A percentile compares a stretch with the other conserved stretches of the same genome.
phyloP scores from a whole-genome alignment of 257 asterid genomes.

The Echium plantagineum region DNA sequence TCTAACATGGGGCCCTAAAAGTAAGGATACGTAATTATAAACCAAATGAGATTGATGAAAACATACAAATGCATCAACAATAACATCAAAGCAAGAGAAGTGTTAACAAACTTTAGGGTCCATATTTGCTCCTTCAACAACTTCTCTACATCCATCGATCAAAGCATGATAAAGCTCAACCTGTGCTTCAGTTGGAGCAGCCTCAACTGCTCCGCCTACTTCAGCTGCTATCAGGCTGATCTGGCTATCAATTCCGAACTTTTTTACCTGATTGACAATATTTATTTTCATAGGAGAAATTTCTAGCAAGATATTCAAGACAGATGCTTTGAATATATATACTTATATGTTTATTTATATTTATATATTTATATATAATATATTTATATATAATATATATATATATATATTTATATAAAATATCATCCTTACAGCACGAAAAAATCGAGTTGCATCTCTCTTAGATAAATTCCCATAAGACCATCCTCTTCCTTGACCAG shows the following conservation, averaged over 20 bases:
- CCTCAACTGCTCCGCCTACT: constrained; percentile 91
- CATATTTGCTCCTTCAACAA: constrained; percentile 50
- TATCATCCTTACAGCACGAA: constrained; percentile 58
- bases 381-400: not conserved
- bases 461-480: constrained; percentile 88
- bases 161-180: constrained; percentile 86
- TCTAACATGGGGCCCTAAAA: constrained; percentile 87
- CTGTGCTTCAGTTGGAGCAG: constrained; percentile 89
- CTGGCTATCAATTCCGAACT: constrained; percentile 85
- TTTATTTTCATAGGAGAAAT: not conserved
- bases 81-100: not conserved
- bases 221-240: constrained; percentile 75
- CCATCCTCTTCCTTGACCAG: constrained; percentile 96
- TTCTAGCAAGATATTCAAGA: not conserved
- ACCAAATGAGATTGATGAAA: too few relatives aligned
- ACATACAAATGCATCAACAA: not conserved
- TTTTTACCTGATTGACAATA: constrained; percentile 58
- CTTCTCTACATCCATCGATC: constrained; percentile 92
- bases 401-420: constrained; percentile 1
- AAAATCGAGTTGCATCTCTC: constrained; percentile 93
- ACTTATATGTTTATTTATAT: not conserved
- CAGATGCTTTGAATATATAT: not conserved
- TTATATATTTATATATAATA: not conserved
- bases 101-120: constrained; percentile 63
- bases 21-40: not conserved